These are phyloP conservation scores for Magnusiomyces paraingens DNA, from an alignment of 1,139 yeast species.

Conservation along the genomic window DNA sequence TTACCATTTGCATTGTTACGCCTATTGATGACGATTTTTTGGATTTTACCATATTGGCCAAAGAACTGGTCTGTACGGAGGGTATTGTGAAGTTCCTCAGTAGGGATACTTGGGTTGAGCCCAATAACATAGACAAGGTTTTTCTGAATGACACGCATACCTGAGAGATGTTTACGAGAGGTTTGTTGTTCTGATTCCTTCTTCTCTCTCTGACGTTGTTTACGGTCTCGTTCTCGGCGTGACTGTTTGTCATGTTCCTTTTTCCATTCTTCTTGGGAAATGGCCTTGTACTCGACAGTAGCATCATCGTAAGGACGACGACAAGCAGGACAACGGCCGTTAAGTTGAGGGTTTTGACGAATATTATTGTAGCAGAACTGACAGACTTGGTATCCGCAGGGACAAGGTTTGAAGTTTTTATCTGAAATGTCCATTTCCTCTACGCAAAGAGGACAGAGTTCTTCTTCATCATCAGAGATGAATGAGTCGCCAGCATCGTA, in stretches of 20 bases:
- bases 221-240: conserved; percentile 46
- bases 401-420: conserved; percentile 96
- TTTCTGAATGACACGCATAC: conserved; percentile 96
- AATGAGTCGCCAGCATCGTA: conserved; percentile 40
- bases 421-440: conserved; percentile 92
- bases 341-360: conserved; percentile 68
- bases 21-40: conserved; percentile 87
- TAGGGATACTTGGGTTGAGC: conserved; percentile 79
- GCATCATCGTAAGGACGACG: conserved; percentile 92
- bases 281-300: conserved; percentile 75
- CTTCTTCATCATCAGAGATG: conserved; percentile 77
- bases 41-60: conserved; percentile 96
- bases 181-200: conserved; percentile 70
- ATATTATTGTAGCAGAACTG: conserved; percentile 97
- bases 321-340: conserved; percentile 97
- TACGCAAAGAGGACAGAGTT: conserved; percentile 77
- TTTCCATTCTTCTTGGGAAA: conserved; percentile 67
- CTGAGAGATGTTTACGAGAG: conserved; percentile 81
- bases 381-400: conserved; percentile 97
- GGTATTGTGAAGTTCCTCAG: conserved; percentile 82
- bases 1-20: conserved; percentile 47
- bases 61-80: conserved; percentile 88
- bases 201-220: conserved; percentile 84
- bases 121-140: conserved; percentile 96
- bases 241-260: conserved; percentile 18